Base-by-base conservation (phyloP, 169 alveolate species). In the Plasmodium sp. region DNA sequence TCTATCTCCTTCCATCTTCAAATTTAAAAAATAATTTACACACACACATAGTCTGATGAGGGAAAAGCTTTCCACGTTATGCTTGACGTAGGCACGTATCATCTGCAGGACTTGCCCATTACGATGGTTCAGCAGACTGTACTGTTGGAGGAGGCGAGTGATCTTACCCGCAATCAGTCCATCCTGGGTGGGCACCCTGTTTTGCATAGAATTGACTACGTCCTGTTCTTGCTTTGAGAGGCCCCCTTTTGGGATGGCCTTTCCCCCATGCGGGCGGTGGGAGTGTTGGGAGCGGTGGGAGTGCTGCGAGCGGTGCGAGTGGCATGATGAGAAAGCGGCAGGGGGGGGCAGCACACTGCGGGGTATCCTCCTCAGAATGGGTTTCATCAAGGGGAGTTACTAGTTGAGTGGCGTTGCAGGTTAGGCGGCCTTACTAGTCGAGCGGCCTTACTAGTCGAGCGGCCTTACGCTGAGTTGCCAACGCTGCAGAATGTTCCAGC, bases 11-110 rank as follows among this genome's bases (percentile, higher is more conserved):
- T 90, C 80, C 80, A 90, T 6, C 2, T 90, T 90, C 43, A 90
- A 80, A 90, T 90, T 90, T 5, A 90, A 14, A 16, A 90, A 79
- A 80, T 90, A 90, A 80, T 90, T 90, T 54, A 79, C 41, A 10
- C 77, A 90, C 51, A 62, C 62, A 79, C 91, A 58, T 62, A 90
- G 34, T 80, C 58, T 56, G 48, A 90, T 90, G 1, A 80, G 22
- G 5, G 94, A 90, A 4, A 90, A 39, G 10, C 67, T 34, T 7
- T 90, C 90, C 5, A 80, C 74, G 54, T 90, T 90, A 62, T 90
- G 83, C 18, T 90, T 90, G 1, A 90, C 82, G 67, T 74, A n/a
- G n/a, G 22, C 31, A 34, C 82, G 48, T 80, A 80, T 90, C 22
- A 80, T 45, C 2, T 90, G 45, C 18, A 51, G 5, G 36, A 79